Percentiles rank a stretch among this genome's conserved stretches.
phyloP scores from a whole-genome alignment of 2,329 filamentous ascomycete genomes.

The Aspergillus brasiliensis region DNA sequence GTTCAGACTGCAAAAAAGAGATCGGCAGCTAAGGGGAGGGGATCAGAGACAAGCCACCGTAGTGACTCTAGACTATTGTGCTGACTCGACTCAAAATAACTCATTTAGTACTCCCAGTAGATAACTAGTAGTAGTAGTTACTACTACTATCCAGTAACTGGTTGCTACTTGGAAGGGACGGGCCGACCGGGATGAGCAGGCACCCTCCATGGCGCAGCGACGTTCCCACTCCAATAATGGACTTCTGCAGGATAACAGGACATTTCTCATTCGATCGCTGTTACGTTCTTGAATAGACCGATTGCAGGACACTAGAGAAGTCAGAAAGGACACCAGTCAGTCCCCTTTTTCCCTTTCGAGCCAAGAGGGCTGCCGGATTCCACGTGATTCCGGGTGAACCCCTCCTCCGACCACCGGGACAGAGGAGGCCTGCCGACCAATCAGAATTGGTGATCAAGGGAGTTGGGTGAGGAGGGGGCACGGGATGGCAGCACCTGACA shows the following conservation, averaged over 20 bases:
- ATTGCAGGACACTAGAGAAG: background rate
- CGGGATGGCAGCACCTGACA: slow-evolving; percentile 45
- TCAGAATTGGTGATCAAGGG: slow-evolving; percentile 18
- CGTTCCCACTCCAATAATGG: background rate
- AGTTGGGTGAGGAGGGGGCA: slow-evolving; percentile 35
- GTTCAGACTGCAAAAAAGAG: background rate
- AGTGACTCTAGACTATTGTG: background rate
- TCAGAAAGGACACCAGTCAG: background rate
- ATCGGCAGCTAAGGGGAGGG: slow-evolving; percentile 10
- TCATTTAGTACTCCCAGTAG: background rate
- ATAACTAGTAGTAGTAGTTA: background rate
- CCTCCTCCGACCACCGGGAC: slow-evolving; percentile 23
- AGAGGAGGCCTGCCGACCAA: slow-evolving; percentile 26
- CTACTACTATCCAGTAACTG: background rate
- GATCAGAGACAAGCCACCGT: background rate
- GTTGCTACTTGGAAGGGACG: slow-evolving; percentile 15
- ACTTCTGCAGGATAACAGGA: background rate
- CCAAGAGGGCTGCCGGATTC: slow-evolving; percentile 14
- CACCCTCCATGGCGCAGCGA: slow-evolving; percentile 4
- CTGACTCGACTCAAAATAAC: background rate
- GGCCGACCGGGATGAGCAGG: slow-evolving; percentile 18
- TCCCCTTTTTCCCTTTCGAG: background rate
- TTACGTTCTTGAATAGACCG: background rate
- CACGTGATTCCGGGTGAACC: slow-evolving; percentile 34
- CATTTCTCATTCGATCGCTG: background rate